These are phyloP conservation scores for Pilobolus umbonatus DNA, from an alignment of 192 early-diverging fungal genomes.

Conservation along the genomic window DNA sequence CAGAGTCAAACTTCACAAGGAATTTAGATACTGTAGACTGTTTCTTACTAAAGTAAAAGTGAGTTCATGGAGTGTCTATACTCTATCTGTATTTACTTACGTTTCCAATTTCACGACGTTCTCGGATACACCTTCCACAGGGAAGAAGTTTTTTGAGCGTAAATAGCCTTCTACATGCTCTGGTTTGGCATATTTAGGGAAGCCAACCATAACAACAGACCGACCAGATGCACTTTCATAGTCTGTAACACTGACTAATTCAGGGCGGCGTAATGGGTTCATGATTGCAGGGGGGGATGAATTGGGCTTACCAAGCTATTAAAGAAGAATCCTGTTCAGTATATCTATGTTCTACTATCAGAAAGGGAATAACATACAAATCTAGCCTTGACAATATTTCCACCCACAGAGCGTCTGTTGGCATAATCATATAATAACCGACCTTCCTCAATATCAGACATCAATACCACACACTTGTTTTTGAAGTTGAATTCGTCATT, in stretches of 20 bases:
- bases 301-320: conserved; percentile 1
- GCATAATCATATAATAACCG: conserved; percentile 11
- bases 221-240: conserved; percentile 23
- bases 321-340: background rate
- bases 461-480: conserved; percentile 20
- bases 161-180: conserved; percentile 20
- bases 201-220: conserved; percentile 20
- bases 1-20: conserved; percentile 29
- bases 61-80: background rate
- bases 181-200: conserved; percentile 14
- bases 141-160: conserved; percentile 22
- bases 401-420: conserved; percentile 20
- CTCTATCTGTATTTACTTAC: conserved; percentile 20
- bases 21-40: conserved; percentile 18
- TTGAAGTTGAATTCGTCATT: conserved; percentile 20
- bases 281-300: background rate
- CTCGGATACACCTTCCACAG: conserved; percentile 23
- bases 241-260: conserved; percentile 18
- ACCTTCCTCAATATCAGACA: conserved; percentile 14
- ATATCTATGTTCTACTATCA: background rate
- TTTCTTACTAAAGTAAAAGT: conserved; percentile 8
- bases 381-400: conserved; percentile 12
- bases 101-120: conserved; percentile 19
- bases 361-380: conserved; percentile 25
- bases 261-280: conserved; percentile 1